A percentile compares a stretch with the other conserved stretches of the same genome.
These are phyloP conservation scores for Mytilinidion resinicola DNA, from an alignment of 495 filamentous ascomycete genomes.

Conservation along the genomic window DNA sequence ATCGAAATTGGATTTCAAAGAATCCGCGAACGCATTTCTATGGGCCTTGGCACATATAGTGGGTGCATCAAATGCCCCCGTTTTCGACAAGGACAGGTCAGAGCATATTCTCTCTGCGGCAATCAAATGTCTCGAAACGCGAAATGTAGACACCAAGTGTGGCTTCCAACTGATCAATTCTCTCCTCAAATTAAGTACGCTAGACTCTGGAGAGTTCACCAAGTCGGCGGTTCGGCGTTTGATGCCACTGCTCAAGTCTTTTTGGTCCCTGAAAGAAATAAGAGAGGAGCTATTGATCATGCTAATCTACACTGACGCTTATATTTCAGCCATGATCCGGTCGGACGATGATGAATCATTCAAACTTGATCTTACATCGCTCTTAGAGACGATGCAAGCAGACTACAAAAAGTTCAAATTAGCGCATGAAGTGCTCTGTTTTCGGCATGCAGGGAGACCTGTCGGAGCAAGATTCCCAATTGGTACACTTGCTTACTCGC, in stretches of 20 bases:
- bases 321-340: conserved; percentile 45
- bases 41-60: conserved; percentile 61
- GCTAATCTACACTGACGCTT: conserved; percentile 59
- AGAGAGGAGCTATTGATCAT: conserved; percentile 68
- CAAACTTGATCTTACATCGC: conserved; percentile 33
- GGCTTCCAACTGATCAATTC: conserved; percentile 49
- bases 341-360: conserved; percentile 21
- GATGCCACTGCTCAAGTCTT: conserved; percentile 61
- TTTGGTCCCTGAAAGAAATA: conserved; percentile 67
- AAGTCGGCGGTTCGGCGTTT: conserved; percentile 51
- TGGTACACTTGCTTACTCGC: conserved; percentile 18
- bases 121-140: conserved; percentile 32
- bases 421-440: conserved; percentile 51
- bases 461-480: conserved; percentile 10
- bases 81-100: conserved; percentile 50
- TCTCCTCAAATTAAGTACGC: conserved; percentile 56
- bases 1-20: not conserved
- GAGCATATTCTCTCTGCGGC: conserved; percentile 52
- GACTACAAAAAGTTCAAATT: conserved; percentile 74
- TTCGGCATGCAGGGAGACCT: conserved; percentile 13
- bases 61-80: conserved; percentile 62
- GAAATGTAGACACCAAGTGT: too few species aligned
- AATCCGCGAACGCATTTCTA: conserved; percentile 51
- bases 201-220: conserved; percentile 60
- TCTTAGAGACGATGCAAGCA: conserved; percentile 45